Evolutionary conservation across 306 rosid genomes (phyloP).

Genomic region (Cucurbita pepo): DNA sequence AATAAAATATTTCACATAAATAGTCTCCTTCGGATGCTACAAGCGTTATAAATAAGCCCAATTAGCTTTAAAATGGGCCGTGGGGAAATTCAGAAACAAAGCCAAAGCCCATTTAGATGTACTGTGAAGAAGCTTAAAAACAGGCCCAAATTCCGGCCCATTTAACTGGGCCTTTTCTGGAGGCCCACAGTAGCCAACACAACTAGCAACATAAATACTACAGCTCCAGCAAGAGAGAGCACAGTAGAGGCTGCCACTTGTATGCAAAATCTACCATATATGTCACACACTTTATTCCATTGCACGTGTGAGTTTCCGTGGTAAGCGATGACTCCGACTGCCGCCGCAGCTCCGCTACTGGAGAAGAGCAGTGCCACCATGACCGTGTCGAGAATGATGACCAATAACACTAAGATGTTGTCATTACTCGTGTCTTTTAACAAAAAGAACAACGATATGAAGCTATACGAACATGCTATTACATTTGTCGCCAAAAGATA

Average conservation of each 20-base stretch:
- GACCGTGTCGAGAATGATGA: slow-evolving; percentile 25
- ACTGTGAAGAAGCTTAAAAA: neutral
- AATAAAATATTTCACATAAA: neutral
- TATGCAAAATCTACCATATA: slow-evolving; percentile 39
- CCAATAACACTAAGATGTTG: slow-evolving; percentile 2
- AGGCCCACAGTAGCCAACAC: slow-evolving; percentile 18
- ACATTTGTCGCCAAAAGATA: slow-evolving; percentile 46
- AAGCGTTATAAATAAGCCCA: neutral
- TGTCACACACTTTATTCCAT: slow-evolving; percentile 68
- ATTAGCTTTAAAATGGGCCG: neutral
- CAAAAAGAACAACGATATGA: slow-evolving; percentile 19
- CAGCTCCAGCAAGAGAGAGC: slow-evolving; percentile 33
- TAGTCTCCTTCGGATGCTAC: neutral
- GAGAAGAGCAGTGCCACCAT: slow-evolving; percentile 68
- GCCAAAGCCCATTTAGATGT: neutral
- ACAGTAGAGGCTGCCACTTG: slow-evolving; percentile 27
- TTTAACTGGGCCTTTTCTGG: slow-evolving; percentile 7
- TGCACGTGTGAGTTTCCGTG: slow-evolving; percentile 58
- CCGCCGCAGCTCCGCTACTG: slow-evolving; percentile 38
- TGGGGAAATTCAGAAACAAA: neutral
- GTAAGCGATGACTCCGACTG: slow-evolving; percentile 38
- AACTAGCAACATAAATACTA: slow-evolving; percentile 27
- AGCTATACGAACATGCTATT: slow-evolving; percentile 47
- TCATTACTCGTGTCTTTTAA: slow-evolving; percentile 15
- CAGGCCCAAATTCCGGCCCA: neutral